A percentile compares a stretch with the other conserved stretches of the same genome.
Evolutionary conservation across 441 rosid genomes (phyloP).

Genomic region (Aquilaria agallochum): DNA sequence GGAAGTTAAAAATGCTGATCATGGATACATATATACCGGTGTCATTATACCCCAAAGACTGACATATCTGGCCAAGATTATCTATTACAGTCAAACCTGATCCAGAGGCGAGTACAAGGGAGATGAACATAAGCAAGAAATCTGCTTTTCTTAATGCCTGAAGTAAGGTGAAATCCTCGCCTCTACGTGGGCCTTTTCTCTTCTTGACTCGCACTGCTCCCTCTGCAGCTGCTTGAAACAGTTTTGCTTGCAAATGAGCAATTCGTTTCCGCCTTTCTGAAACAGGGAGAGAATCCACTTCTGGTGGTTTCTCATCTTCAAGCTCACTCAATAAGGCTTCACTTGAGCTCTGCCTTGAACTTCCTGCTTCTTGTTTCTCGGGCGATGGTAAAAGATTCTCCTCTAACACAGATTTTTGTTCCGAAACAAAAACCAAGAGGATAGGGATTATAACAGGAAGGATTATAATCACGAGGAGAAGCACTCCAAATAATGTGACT

Average conservation of each 20-base stretch:
- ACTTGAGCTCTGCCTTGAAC: slow-evolving; percentile 19
- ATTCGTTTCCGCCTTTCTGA: slow-evolving; percentile 32
- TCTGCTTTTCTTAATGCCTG: slow-evolving; percentile 54
- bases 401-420: slow-evolving; percentile 14
- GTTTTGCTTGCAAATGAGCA: slow-evolving; percentile 33
- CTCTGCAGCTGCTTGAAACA: slow-evolving; percentile 43
- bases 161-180: slow-evolving; percentile 56
- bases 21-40: slow-evolving; percentile 49
- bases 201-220: slow-evolving; percentile 40
- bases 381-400: slow-evolving; percentile 19
- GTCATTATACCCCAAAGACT: slow-evolving; percentile 40
- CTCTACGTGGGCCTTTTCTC: slow-evolving; percentile 49
- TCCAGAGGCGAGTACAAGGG: slow-evolving; percentile 51
- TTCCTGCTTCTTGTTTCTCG: slow-evolving; percentile 23
- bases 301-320: slow-evolving; percentile 36
- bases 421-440: slow-evolving; percentile 28
- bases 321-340: slow-evolving; percentile 52
- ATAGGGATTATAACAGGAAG: slow-evolving; percentile 43
- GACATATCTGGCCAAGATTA: slow-evolving; percentile 58
- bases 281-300: slow-evolving; percentile 31
- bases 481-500: slow-evolving; percentile 25
- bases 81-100: slow-evolving; percentile 62
- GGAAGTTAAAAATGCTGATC: slow-evolving; percentile 66
- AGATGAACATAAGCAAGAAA: slow-evolving; percentile 53
- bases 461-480: slow-evolving; percentile 37